Conservation (phyloP, 2,329 filamentous ascomycete genomes). For the Fonsecaea multimorphosa region DNA sequence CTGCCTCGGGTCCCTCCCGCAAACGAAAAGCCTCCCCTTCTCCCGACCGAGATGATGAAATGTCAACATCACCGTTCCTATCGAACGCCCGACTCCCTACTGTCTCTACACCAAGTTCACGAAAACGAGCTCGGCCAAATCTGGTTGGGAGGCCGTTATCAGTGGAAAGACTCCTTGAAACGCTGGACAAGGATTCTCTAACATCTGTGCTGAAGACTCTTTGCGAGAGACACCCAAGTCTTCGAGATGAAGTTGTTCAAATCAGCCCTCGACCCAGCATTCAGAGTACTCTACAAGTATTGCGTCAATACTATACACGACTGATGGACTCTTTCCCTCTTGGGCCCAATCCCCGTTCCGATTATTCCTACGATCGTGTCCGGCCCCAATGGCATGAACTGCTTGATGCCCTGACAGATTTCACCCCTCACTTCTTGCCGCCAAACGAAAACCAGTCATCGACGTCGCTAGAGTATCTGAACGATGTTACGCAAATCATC, state of each 20-base stretch:
- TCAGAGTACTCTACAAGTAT: conserved; percentile 76
- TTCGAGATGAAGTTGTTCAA: conserved; percentile 81
- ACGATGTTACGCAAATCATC: conserved; percentile 87
- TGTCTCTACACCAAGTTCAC: conserved; percentile 71
- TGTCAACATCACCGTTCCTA: conserved; percentile 84
- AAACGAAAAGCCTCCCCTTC: conserved; percentile 78
- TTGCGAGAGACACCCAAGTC: conserved; percentile 85
- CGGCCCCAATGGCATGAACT: conserved; percentile 79
- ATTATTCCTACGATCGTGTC: conserved; percentile 94
- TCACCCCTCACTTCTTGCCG: conserved; percentile 92
- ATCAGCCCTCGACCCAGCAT: conserved; percentile 88
- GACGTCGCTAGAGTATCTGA: conserved; percentile 82
- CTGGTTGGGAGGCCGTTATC: conserved; percentile 68
- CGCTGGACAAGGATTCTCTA: conserved; percentile 82
- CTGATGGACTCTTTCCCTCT: conserved; percentile 82
- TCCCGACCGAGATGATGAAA: conserved; percentile 64
- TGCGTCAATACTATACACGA: conserved; percentile 79
- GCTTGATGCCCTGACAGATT: conserved; percentile 88
- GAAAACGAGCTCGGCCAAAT: conserved; percentile 71
- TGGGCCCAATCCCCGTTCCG: conserved; percentile 80
- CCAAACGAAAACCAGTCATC: conserved; percentile 86
- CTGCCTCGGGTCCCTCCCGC: conserved; percentile 51
- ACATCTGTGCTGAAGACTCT: conserved; percentile 86
- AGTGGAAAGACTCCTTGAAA: conserved; percentile 85
- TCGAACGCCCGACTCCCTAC: conserved; percentile 78